phyloP scores from a whole-genome alignment of 1,284 basidiomycete species.

The Cystobasidium pallidum region DNA sequence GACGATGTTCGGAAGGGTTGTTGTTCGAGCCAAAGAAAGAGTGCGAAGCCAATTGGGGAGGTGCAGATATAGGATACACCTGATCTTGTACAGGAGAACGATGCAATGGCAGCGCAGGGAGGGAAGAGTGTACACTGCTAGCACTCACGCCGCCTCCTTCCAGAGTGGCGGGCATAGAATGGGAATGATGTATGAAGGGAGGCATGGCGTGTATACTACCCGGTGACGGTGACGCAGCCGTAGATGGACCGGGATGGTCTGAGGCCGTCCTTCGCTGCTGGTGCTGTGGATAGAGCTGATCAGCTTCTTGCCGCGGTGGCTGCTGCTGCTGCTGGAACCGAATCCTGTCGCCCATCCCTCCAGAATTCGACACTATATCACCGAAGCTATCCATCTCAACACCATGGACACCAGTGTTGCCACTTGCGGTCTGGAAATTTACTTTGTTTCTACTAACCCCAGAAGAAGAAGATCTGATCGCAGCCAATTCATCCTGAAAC shows the following conservation, averaged over 20 bases:
- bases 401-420: neutral
- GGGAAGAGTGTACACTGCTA: neutral
- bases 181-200: conserved; percentile 3
- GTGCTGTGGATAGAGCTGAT: conserved; percentile 10
- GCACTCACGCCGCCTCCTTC: neutral
- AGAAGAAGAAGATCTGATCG: neutral
- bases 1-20: no score
- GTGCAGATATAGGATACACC: conserved; percentile 13
- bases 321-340: neutral
- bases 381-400: neutral
- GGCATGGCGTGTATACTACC: conserved; percentile 17
- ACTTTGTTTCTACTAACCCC: neutral
- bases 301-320: neutral
- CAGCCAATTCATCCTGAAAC: conserved; percentile 5
- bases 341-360: neutral
- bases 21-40: conserved; percentile 12
- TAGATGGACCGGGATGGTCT: neutral
- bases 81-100: neutral
- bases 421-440: no score
- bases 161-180: conserved; percentile 13
- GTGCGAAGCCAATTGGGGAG: conserved; percentile 16
- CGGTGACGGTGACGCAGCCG: neutral
- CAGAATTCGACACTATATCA: neutral
- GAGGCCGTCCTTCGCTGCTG: neutral
- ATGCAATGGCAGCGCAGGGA: neutral